A percentile compares a stretch with the other conserved stretches of the same genome.
Conservation (phyloP, 495 filamentous ascomycete genomes). For the Bryoglossum gracile region DNA sequence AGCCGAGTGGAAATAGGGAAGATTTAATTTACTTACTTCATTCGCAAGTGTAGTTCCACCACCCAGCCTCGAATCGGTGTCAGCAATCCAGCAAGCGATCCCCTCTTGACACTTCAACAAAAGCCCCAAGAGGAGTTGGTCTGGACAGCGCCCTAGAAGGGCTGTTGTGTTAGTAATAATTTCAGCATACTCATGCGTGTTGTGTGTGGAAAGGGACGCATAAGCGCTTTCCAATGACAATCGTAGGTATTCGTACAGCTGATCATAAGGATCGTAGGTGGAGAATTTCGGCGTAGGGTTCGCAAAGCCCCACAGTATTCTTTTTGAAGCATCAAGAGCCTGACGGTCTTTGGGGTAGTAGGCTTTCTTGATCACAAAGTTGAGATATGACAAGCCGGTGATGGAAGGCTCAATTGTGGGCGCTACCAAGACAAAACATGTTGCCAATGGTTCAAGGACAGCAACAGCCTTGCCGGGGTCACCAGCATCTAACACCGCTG, state of each 20-base stretch:
- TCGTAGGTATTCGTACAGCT: slow-evolving; percentile 49
- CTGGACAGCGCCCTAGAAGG: slow-evolving; percentile 18
- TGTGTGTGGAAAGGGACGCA: slow-evolving; percentile 20
- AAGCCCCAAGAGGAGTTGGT: not conserved
- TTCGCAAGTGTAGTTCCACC: slow-evolving; percentile 14
- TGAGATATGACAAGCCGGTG: slow-evolving; percentile 7
- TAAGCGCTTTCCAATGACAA: slow-evolving; percentile 41
- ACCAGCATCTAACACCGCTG: slow-evolving; percentile 57
- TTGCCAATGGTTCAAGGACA: slow-evolving; percentile 64
- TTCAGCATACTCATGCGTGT: slow-evolving; percentile 23
- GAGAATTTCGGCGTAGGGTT: slow-evolving; percentile 34
- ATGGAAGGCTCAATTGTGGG: not conserved
- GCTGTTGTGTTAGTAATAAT: slow-evolving; percentile 9
- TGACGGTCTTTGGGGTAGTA: slow-evolving; percentile 43
- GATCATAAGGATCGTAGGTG: slow-evolving; percentile 52
- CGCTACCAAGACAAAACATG: not conserved
- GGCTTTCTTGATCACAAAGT: slow-evolving; percentile 12
- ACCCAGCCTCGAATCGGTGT: slow-evolving; percentile 26
- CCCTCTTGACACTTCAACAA: slow-evolving; percentile 47
- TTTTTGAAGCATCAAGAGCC: slow-evolving; percentile 49
- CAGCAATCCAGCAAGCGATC: slow-evolving; percentile 53
- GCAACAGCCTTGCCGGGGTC: slow-evolving; percentile 52
- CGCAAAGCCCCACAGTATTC: slow-evolving; percentile 51
- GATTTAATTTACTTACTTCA: slow-evolving; percentile 11
- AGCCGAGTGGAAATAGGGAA: not conserved